Evolutionary conservation across 345 rosid genomes (phyloP).

Genomic region (Pistacia vera): DNA sequence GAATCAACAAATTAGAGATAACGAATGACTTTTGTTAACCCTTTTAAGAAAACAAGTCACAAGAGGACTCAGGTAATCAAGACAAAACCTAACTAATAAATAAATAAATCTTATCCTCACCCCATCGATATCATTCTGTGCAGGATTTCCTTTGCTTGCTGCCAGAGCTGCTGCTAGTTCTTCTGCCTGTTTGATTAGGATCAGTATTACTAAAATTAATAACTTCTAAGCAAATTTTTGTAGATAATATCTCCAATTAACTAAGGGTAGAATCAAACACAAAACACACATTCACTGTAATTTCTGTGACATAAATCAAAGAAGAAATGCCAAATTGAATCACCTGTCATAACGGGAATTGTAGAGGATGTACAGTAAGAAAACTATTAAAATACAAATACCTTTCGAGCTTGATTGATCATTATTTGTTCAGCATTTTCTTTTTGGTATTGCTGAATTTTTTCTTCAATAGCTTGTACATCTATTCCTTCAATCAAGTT

Average conservation of each 20-base stretch:
- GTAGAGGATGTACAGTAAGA: not conserved
- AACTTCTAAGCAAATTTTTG: slow-evolving; percentile 3
- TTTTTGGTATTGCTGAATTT: slow-evolving; percentile 64
- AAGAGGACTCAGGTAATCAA: not conserved
- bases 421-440: slow-evolving; percentile 92
- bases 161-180: slow-evolving; percentile 81
- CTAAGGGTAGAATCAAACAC: not conserved
- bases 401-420: slow-evolving; percentile 87
- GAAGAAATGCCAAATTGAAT: not conserved
- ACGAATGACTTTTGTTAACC: not conserved
- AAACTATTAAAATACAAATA: slow-evolving; percentile 18
- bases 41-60: not conserved
- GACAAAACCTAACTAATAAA: not conserved
- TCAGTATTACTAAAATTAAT: slow-evolving; percentile 16
- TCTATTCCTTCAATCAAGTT: slow-evolving; percentile 74
- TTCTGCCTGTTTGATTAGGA: slow-evolving; percentile 73
- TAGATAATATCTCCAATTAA: not conserved
- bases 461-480: slow-evolving; percentile 73
- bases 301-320: not conserved
- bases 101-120: slow-evolving; percentile 38
- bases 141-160: slow-evolving; percentile 69
- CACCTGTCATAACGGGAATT: not conserved
- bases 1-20: not conserved
- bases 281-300: not conserved
- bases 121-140: slow-evolving; percentile 57